A percentile compares a stretch with the other conserved stretches of the same genome.
Conservation (phyloP, 805 yeast species). For the Phaffomyces antillensis region DNA sequence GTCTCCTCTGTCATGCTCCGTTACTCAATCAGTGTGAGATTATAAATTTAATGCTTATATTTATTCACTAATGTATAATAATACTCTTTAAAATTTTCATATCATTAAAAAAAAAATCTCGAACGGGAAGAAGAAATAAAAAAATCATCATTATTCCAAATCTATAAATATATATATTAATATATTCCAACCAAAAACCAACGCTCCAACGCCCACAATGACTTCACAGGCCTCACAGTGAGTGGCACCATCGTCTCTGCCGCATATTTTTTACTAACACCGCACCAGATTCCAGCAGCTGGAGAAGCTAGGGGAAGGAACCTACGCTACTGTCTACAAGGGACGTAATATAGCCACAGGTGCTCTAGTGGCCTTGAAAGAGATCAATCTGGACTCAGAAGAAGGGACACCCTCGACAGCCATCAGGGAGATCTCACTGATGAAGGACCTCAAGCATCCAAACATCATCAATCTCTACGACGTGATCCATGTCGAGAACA, state of each 20-base stretch:
- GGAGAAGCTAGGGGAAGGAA: constrained; percentile 89
- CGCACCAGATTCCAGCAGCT: constrained; percentile 33
- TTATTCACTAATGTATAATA: too few relatives aligned
- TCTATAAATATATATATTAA: too few relatives aligned
- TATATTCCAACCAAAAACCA: too few relatives aligned
- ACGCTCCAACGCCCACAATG: constrained; percentile 3
- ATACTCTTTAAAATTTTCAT: too few relatives aligned
- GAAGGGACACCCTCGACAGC: constrained; percentile 98
- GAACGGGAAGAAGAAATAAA: too few relatives aligned
- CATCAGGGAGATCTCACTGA: constrained; percentile 87
- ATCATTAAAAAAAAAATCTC: too few relatives aligned
- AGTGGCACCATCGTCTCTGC: constrained; percentile 4
- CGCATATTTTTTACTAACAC: neutral
- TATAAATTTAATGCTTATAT: too few relatives aligned
- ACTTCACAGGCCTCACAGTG: constrained; percentile 22
- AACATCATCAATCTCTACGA: constrained; percentile 90
- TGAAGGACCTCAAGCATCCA: constrained; percentile 91
- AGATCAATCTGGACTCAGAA: constrained; percentile 89
- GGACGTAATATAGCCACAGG: constrained; percentile 83
- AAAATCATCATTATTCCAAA: neutral
- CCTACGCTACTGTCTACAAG: constrained; percentile 98
- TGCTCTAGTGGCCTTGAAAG: constrained; percentile 89
- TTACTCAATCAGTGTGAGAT: neutral
- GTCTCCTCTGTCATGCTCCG: constrained; percentile 1
- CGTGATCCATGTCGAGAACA: constrained; percentile 95